Conservation (phyloP, 352 stramenopile genomes). For the Pythium diclinum region DNA sequence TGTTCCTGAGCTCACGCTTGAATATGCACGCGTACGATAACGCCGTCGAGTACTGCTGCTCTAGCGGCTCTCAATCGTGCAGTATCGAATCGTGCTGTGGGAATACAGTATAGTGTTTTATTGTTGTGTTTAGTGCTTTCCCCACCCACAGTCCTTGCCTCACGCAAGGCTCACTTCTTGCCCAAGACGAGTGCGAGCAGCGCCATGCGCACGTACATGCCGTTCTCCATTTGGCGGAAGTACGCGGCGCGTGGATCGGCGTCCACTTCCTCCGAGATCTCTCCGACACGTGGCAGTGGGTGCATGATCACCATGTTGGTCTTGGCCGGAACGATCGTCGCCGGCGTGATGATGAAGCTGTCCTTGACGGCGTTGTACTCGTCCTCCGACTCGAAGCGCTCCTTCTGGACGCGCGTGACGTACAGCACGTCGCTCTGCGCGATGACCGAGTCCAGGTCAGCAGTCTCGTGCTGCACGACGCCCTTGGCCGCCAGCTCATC, state of each 20-base stretch:
- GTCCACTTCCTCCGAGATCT: constrained; percentile 97
- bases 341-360: constrained; percentile 75
- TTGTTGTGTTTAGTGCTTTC: not conserved
- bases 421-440: constrained; percentile 96
- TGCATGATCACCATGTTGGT: constrained; percentile 96
- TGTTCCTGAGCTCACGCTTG: constrained; percentile 60
- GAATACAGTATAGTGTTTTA: constrained; percentile 11
- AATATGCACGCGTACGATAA: constrained; percentile 71
- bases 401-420: constrained; percentile 97
- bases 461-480: constrained; percentile 85
- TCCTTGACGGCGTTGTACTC: constrained; percentile 96
- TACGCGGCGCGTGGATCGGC: constrained; percentile 94
- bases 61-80: constrained; percentile 23
- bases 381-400: constrained; percentile 93
- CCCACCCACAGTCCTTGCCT: no score
- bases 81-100: constrained; percentile 3
- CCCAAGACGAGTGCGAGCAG: constrained; percentile 93
- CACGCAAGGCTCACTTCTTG: constrained; percentile 45
- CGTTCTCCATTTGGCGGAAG: constrained; percentile 97
- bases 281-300: constrained; percentile 96
- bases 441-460: constrained; percentile 86
- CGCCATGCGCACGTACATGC: constrained; percentile 99
- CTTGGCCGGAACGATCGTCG: constrained; percentile 84
- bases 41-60: constrained; percentile 59
- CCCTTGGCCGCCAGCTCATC: constrained; percentile 64